phyloP scores from a whole-genome alignment of 371 early-diverging fungal species.

The Mortierella sp. region DNA sequence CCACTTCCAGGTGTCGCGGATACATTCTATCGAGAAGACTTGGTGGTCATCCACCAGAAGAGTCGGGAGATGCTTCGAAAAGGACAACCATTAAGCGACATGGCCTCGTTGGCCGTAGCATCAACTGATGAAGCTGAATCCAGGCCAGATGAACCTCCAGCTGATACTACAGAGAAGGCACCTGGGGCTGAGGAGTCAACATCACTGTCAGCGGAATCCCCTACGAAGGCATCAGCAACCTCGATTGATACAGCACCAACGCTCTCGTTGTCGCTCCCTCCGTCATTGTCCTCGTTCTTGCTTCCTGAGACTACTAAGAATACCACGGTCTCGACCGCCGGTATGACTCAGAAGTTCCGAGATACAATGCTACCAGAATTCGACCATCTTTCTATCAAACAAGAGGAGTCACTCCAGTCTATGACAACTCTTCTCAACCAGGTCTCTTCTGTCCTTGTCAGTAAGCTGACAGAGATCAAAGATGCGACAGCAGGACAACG shows the following conservation, averaged over 20 bases:
- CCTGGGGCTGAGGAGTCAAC: not conserved
- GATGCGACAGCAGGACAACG: conserved; percentile 40
- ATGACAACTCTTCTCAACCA: conserved; percentile 38
- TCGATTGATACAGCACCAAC: not conserved
- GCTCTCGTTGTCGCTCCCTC: conserved; percentile 14
- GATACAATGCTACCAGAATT: conserved; percentile 48
- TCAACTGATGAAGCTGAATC: not conserved
- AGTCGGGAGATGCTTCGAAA: conserved; percentile 25
- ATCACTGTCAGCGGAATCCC: not conserved
- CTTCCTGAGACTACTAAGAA: not conserved
- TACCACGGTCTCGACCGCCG: conserved; percentile 14
- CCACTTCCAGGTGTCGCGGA: conserved; percentile 43
- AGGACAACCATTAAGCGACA: not conserved
- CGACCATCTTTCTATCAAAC: conserved; percentile 43
- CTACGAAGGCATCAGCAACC: not conserved
- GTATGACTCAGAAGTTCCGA: conserved; percentile 31
- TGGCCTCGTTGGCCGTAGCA: not conserved
- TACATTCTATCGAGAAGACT: conserved; percentile 43
- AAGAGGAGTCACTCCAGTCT: conserved; percentile 41
- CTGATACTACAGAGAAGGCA: not conserved
- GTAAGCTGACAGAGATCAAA: conserved; percentile 40
- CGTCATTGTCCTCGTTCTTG: conserved; percentile 23
- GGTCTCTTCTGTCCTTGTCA: conserved; percentile 21
- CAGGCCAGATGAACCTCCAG: not conserved
- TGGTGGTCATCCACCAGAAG: conserved; percentile 38